Evolutionary conservation across 768 basidiomycete species (phyloP).

Genomic region (Dioszegia aurantiaca): DNA sequence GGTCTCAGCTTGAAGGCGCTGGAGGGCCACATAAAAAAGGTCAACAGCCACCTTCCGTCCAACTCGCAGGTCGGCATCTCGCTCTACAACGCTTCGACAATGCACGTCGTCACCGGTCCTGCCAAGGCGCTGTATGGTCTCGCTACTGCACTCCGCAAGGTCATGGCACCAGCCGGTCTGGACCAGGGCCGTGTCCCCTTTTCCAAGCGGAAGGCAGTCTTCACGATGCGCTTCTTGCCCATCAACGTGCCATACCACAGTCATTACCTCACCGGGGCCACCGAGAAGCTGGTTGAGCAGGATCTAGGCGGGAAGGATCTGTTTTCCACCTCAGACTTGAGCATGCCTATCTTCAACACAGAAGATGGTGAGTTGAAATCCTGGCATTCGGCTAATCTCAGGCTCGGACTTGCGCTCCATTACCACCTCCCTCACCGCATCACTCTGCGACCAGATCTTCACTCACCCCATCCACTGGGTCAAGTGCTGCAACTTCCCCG

Average conservation of each 20-base stretch:
- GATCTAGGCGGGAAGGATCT: slow-evolving; percentile 76
- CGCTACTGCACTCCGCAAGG: slow-evolving; percentile 82
- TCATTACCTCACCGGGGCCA: slow-evolving; percentile 69
- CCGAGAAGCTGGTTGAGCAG: slow-evolving; percentile 70
- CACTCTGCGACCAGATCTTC: slow-evolving; percentile 90
- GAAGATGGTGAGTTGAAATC: slow-evolving; percentile 70
- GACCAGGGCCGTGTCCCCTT: slow-evolving; percentile 91
- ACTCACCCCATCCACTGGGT: slow-evolving; percentile 88
- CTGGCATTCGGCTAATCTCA: slow-evolving; percentile 49
- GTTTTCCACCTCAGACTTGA: slow-evolving; percentile 64
- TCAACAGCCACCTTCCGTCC: slow-evolving; percentile 75
- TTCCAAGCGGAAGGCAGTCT: slow-evolving; percentile 91
- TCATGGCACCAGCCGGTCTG: slow-evolving; percentile 76
- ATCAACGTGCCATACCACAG: slow-evolving; percentile 97
- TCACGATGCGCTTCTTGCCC: slow-evolving; percentile 88
- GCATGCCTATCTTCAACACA: slow-evolving; percentile 85
- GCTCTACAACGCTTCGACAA: slow-evolving; percentile 86
- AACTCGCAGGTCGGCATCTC: slow-evolving; percentile 80
- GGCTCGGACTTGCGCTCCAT: slow-evolving; percentile 77
- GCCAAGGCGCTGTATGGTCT: slow-evolving; percentile 89
- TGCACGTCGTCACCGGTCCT: slow-evolving; percentile 89
- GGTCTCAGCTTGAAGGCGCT: slow-evolving; percentile 72
- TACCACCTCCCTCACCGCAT: slow-evolving; percentile 72
- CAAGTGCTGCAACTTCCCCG: slow-evolving; percentile 82
- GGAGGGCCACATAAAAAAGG: slow-evolving; percentile 75